Percentiles rank a stretch among this genome's conserved stretches.
Evolutionary conservation across 1,139 yeast species (phyloP).

Genomic region (Pichia sp.): DNA sequence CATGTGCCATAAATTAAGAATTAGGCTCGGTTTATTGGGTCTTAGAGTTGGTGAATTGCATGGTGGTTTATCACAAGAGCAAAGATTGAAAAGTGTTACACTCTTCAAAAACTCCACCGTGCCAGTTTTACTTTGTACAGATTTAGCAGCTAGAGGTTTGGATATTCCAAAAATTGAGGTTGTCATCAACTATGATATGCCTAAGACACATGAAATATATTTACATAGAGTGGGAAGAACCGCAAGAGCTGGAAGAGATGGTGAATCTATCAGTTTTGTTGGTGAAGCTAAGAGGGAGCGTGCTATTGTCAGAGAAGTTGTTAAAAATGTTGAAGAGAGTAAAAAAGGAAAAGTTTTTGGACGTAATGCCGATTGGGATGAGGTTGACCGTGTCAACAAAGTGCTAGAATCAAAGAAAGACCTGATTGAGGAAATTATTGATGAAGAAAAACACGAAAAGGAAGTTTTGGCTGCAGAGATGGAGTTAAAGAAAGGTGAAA

Average conservation of each 20-base stretch:
- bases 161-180: constrained; percentile 97
- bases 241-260: constrained; percentile 98
- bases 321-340: constrained; percentile 52
- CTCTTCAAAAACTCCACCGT: constrained; percentile 77
- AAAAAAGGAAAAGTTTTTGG: constrained; percentile 50
- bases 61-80: constrained; percentile 93
- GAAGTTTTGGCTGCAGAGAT: constrained; percentile 84
- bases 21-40: constrained; percentile 82
- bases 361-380: constrained; percentile 81
- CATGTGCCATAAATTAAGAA: constrained; percentile 79
- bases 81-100: constrained; percentile 79
- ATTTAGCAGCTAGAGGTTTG: constrained; percentile 97
- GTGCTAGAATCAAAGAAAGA: constrained; percentile 56
- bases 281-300: constrained; percentile 87
- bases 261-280: constrained; percentile 86
- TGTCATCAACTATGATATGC: constrained; percentile 94
- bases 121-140: constrained; percentile 91
- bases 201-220: constrained; percentile 83
- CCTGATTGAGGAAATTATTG: constrained; percentile 68
- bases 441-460: constrained; percentile 85
- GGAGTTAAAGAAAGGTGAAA: constrained; percentile 82
- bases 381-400: constrained; percentile 64
- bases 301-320: constrained; percentile 81
- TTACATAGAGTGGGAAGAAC: constrained; percentile 98
- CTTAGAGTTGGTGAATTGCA: constrained; percentile 88